phyloP scores from a whole-genome alignment of 2,329 filamentous ascomycete species.

The Tolypocladium cylindrosporum region DNA sequence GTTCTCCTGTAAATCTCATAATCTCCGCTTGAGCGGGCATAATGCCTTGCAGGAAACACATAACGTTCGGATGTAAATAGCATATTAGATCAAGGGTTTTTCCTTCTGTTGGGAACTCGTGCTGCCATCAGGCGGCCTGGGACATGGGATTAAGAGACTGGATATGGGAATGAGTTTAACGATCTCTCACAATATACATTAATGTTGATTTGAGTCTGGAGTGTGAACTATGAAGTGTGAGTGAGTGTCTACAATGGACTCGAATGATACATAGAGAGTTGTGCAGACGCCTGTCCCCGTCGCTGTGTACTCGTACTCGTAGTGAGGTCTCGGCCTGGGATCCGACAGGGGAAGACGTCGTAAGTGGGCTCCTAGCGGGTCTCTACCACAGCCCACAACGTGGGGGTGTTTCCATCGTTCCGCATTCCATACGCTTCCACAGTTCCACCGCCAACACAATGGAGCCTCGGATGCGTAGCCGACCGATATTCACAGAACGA shows the following conservation, averaged over 20 bases:
- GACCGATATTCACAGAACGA: background rate
- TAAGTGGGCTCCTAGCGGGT: background rate
- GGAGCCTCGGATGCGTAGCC: background rate
- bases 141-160: background rate
- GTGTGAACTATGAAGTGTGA: background rate
- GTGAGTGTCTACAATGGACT: background rate
- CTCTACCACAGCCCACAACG: background rate
- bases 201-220: background rate
- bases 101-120: background rate
- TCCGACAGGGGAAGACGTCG: background rate
- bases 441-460: background rate
- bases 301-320: background rate
- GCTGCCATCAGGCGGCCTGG: background rate
- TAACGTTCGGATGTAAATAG: conserved; percentile 9
- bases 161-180: background rate
- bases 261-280: background rate
- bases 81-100: background rate
- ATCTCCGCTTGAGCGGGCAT: conserved; percentile 7
- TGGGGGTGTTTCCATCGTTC: background rate
- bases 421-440: background rate
- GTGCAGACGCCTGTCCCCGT: background rate
- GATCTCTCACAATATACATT: background rate
- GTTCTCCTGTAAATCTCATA: conserved; percentile 20
- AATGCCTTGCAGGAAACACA: conserved; percentile 7
- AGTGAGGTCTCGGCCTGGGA: background rate